A percentile compares a stretch with the other conserved stretches of the same genome.
phyloP scores from a whole-genome alignment of 2,329 filamentous ascomycete species.

The Chaetoscypha palmicola region DNA sequence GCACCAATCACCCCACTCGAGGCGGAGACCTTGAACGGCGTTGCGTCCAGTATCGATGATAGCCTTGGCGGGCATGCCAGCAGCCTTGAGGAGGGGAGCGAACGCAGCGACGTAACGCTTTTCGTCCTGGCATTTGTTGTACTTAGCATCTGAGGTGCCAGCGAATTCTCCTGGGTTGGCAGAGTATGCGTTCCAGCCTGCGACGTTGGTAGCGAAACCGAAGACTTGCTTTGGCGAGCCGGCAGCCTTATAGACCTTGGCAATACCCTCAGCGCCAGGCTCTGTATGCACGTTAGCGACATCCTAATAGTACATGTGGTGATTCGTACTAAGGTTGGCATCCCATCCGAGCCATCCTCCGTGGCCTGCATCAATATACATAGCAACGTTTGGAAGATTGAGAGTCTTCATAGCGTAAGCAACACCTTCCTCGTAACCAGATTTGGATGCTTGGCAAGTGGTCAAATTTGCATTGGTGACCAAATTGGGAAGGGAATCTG shows the following conservation, averaged over 20 bases:
- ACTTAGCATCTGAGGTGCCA: slow-evolving; percentile 39
- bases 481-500: slow-evolving; percentile 52
- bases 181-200: slow-evolving; percentile 45
- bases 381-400: slow-evolving; percentile 48
- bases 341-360: slow-evolving; percentile 53
- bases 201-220: slow-evolving; percentile 51
- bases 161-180: slow-evolving; percentile 25
- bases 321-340: slow-evolving; percentile 38
- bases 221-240: slow-evolving; percentile 44
- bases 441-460: slow-evolving; percentile 43
- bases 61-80: slow-evolving; percentile 34
- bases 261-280: slow-evolving; percentile 42
- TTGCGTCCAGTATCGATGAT: slow-evolving; percentile 47
- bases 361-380: slow-evolving; percentile 53
- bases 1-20: slow-evolving; percentile 42
- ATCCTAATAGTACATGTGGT: not conserved
- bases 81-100: slow-evolving; percentile 28
- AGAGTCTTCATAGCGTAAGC: slow-evolving; percentile 45
- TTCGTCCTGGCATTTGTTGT: slow-evolving; percentile 40
- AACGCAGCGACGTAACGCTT: slow-evolving; percentile 36
- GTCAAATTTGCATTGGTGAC: slow-evolving; percentile 47
- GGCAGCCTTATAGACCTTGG: slow-evolving; percentile 42
- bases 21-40: slow-evolving; percentile 36
- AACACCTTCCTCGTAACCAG: slow-evolving; percentile 43
- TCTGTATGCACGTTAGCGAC: slow-evolving; percentile 11